Percentiles rank a stretch among this genome's conserved stretches.
phyloP scores from a whole-genome alignment of 345 rosid genomes.

The Barbarea vulgaris region DNA sequence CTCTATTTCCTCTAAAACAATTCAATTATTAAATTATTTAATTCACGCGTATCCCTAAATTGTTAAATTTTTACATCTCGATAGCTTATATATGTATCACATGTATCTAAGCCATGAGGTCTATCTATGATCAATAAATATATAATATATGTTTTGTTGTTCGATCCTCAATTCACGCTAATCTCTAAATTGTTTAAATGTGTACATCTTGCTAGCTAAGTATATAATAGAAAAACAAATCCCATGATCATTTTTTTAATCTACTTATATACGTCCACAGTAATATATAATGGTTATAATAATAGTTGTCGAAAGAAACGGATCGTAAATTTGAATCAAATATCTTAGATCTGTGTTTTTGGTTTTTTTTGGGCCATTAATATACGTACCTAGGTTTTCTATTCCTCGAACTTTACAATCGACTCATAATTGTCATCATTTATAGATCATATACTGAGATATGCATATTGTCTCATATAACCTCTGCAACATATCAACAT shows the following conservation, averaged over 20 bases:
- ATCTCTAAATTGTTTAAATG: not conserved
- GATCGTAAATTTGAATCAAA: not conserved
- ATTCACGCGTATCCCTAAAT: conserved; percentile 17
- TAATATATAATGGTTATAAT: not conserved
- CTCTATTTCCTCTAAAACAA: not conserved
- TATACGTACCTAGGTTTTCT: not conserved
- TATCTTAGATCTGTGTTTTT: not conserved
- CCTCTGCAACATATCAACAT: conserved; percentile 1
- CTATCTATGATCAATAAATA: not conserved
- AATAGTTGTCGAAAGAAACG: not conserved
- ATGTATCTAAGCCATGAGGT: not conserved
- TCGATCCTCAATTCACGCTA: conserved; percentile 17
- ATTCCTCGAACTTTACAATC: conserved; percentile 21
- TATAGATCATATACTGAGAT: conserved; percentile 23
- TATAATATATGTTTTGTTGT: not conserved
- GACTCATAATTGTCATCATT: conserved; percentile 13
- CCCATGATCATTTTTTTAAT: too few species aligned
- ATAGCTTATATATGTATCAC: not conserved
- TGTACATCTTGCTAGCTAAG: not conserved
- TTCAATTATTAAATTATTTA: too few species aligned
- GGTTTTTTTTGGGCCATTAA: not conserved
- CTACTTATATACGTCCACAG: not conserved
- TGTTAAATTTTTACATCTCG: not conserved
- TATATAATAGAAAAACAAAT: too few species aligned
- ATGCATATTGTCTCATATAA: not conserved